Conservation (phyloP, 75 land plant genomes). For the Isoetes taiwanensis region DNA sequence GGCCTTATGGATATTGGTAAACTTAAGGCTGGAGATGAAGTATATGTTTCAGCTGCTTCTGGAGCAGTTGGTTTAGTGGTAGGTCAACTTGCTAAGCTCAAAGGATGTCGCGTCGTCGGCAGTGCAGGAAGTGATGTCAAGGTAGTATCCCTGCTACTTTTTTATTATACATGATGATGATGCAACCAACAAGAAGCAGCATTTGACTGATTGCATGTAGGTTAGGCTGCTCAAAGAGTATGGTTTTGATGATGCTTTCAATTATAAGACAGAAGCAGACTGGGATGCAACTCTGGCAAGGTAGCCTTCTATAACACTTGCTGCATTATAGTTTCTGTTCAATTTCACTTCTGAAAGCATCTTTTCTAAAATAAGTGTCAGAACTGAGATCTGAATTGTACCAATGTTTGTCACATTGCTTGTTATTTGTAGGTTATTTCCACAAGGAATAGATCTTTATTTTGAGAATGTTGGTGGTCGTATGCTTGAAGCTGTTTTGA, state of each 20-base stretch:
- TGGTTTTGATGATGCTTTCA: conserved; percentile 81
- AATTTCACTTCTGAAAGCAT: too few species aligned
- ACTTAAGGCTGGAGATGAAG: conserved; percentile 44
- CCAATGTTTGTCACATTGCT: too few species aligned
- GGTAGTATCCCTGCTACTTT: conserved; percentile 22
- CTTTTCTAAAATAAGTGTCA: too few species aligned
- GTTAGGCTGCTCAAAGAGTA: conserved; percentile 55
- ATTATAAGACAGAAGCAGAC: conserved; percentile 63
- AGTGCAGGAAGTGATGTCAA: conserved; percentile 60
- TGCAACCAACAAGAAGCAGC: too few species aligned
- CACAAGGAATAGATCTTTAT: conserved; percentile 62
- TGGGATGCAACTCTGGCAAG: conserved; percentile 47
- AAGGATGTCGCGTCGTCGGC: conserved; percentile 80
- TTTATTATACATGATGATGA: not conserved
- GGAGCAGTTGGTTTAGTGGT: conserved; percentile 83
- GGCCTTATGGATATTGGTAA: conserved; percentile 26
- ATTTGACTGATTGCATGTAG: conserved; percentile 25
- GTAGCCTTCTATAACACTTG: too few species aligned
- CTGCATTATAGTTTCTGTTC: too few species aligned
- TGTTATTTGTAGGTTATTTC: conserved; percentile 19
- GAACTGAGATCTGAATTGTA: too few species aligned
- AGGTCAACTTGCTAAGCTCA: conserved; percentile 67
- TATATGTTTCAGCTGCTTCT: conserved; percentile 76
- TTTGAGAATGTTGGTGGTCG: conserved; percentile 68
- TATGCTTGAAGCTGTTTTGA: conserved; percentile 61